Conservation (phyloP, 2,329 filamentous ascomycete species). For the Alternaria incomplexa region DNA sequence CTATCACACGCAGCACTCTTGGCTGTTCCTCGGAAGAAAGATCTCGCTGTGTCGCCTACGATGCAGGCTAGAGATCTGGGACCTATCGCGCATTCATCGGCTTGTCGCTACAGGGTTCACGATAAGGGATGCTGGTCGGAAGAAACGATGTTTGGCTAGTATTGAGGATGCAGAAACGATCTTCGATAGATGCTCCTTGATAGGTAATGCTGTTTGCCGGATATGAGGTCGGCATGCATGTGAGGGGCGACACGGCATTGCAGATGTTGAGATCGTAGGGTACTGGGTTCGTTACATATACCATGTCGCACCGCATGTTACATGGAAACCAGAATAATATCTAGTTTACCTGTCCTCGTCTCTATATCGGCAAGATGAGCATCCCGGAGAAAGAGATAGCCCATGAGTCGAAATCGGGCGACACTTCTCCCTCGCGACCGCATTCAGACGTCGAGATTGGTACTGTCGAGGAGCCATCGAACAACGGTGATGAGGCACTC, state of each 20-base stretch:
- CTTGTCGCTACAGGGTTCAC: constrained; percentile 1
- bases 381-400: not conserved
- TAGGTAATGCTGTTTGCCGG: constrained; percentile 1
- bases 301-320: not conserved
- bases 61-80: not conserved
- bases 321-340: not conserved
- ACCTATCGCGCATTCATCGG: not conserved
- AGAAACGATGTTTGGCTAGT: not conserved
- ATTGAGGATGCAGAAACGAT: not conserved
- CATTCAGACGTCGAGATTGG: constrained; percentile 15
- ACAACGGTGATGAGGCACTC: constrained; percentile 31
- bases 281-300: not conserved
- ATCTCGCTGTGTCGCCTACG: not conserved
- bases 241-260: not conserved
- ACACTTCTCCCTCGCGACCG: not conserved
- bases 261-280: not conserved
- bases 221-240: constrained; percentile 2
- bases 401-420: not conserved
- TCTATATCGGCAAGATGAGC: not conserved
- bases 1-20: not conserved
- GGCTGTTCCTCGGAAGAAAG: not conserved
- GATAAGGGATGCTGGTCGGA: not conserved
- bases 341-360: not conserved
- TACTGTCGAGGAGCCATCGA: constrained; percentile 11
- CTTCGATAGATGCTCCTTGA: not conserved